Percentiles rank a stretch among this genome's conserved stretches.
phyloP scores from a whole-genome alignment of 768 basidiomycete genomes.

The Russula virescens region DNA sequence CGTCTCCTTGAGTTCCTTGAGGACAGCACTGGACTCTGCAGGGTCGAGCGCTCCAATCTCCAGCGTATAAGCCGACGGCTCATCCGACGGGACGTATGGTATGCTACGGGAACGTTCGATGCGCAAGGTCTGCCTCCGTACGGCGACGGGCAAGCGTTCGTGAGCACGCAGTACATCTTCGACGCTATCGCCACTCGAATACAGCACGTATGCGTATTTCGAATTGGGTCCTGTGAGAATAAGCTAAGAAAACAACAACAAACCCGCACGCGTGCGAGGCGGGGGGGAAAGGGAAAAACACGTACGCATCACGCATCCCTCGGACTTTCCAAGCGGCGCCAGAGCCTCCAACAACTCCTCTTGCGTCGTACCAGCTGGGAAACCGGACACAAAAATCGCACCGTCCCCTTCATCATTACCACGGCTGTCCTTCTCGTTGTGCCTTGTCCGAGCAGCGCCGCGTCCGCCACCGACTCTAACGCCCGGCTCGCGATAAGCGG shows the following conservation, averaged over 20 bases:
- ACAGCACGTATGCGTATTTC: constrained; percentile 12
- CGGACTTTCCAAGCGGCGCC: background rate
- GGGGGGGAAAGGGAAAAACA: background rate
- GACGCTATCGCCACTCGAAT: constrained; percentile 3
- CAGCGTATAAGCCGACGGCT: background rate
- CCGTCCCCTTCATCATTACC: background rate
- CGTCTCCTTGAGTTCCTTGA: constrained; percentile 5
- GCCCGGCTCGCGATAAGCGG: too few species aligned
- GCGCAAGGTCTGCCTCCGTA: background rate
- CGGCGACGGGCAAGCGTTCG: constrained; percentile 1
- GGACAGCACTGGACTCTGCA: background rate
- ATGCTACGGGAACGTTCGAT: background rate
- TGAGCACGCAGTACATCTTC: constrained; percentile 4
- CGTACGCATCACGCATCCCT: constrained; percentile 13
- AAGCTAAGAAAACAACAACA: background rate
- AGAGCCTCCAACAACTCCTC: background rate
- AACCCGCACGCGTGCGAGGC: too few species aligned
- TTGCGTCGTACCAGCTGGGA: background rate
- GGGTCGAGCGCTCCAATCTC: constrained; percentile 1
- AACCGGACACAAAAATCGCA: background rate
- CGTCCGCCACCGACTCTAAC: background rate
- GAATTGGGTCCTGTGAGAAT: constrained; percentile 4
- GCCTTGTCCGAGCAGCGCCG: too few species aligned
- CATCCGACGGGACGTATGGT: background rate
- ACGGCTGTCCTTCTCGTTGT: too few species aligned